Conservation (phyloP, 1,284 basidiomycete genomes). For the Moesziomyces aphidis region DNA sequence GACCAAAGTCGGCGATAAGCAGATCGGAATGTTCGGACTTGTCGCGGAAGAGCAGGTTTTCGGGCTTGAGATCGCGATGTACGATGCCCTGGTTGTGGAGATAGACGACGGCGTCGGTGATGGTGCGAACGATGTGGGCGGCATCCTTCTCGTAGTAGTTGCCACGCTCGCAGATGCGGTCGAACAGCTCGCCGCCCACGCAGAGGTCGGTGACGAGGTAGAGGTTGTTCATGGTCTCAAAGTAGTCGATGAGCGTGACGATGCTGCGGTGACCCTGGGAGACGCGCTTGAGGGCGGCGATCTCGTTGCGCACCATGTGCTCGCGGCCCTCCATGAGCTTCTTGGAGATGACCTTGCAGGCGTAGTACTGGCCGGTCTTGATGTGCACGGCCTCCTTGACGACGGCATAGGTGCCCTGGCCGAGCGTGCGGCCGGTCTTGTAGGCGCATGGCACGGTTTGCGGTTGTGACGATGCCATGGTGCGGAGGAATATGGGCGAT, state of each 20-base stretch:
- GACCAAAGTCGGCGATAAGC: constrained; percentile 97
- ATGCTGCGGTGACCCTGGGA: constrained; percentile 87
- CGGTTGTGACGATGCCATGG: constrained; percentile 35
- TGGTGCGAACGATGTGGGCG: constrained; percentile 85
- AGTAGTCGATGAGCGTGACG: constrained; percentile 87
- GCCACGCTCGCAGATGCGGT: constrained; percentile 96
- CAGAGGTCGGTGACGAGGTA: constrained; percentile 93
- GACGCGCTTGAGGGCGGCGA: constrained; percentile 91
- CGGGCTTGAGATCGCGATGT: constrained; percentile 97
- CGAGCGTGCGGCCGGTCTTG: constrained; percentile 68
- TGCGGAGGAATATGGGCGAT: too few species aligned
- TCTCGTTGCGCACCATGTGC: constrained; percentile 89
- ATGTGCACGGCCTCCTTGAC: constrained; percentile 97
- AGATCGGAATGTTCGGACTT: constrained; percentile 91
- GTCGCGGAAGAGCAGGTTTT: constrained; percentile 94
- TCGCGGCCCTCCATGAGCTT: constrained; percentile 84
- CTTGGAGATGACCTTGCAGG: constrained; percentile 78
- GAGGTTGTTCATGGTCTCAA: constrained; percentile 92
- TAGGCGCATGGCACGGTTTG: constrained; percentile 66
- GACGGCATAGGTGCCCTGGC: constrained; percentile 90
- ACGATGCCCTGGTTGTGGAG: constrained; percentile 93
- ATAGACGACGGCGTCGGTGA: constrained; percentile 88
- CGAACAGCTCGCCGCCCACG: constrained; percentile 96
- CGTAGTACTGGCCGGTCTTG: constrained; percentile 76
- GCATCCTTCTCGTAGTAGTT: constrained; percentile 98